A percentile compares a stretch with the other conserved stretches of the same genome.
Evolutionary conservation across 2,329 filamentous ascomycete genomes (phyloP).

Genomic region (Alternaria sp.): DNA sequence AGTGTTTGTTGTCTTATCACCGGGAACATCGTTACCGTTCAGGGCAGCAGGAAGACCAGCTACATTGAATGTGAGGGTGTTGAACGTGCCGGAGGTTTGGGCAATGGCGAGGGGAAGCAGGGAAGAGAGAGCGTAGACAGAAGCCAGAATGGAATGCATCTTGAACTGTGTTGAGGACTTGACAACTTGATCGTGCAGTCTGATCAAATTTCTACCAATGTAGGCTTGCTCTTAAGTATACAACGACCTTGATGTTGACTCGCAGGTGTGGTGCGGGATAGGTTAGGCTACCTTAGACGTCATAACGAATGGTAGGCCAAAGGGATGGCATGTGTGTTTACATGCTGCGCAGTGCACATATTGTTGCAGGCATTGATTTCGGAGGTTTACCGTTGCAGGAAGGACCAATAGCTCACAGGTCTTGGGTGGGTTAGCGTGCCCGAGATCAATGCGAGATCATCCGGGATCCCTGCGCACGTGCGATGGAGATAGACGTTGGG

Average conservation of each 20-base stretch:
- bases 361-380: conserved; percentile 17
- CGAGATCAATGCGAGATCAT: conserved; percentile 11
- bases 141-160: conserved; percentile 18
- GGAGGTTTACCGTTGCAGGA: conserved; percentile 15
- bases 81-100: conserved; percentile 54
- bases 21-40: conserved; percentile 66
- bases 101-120: conserved; percentile 14
- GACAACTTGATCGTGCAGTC: not conserved
- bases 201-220: not conserved
- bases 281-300: not conserved
- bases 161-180: not conserved
- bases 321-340: conserved; percentile 17
- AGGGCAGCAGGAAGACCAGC: conserved; percentile 64
- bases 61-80: conserved; percentile 64
- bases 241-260: not conserved
- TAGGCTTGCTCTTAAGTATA: conserved; percentile 8
- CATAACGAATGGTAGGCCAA: conserved; percentile 15
- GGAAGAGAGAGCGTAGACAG: conserved; percentile 11
- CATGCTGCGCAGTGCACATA: conserved; percentile 9
- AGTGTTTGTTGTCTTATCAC: conserved; percentile 66
- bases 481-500: conserved; percentile 2
- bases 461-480: conserved; percentile 22
- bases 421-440: conserved; percentile 15
- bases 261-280: not conserved
- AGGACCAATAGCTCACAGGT: conserved; percentile 11